A percentile compares a stretch with the other conserved stretches of the same genome.
These are phyloP conservation scores for Mytilinidion resinicola DNA, from an alignment of 495 filamentous ascomycete species.

Conservation along the genomic window DNA sequence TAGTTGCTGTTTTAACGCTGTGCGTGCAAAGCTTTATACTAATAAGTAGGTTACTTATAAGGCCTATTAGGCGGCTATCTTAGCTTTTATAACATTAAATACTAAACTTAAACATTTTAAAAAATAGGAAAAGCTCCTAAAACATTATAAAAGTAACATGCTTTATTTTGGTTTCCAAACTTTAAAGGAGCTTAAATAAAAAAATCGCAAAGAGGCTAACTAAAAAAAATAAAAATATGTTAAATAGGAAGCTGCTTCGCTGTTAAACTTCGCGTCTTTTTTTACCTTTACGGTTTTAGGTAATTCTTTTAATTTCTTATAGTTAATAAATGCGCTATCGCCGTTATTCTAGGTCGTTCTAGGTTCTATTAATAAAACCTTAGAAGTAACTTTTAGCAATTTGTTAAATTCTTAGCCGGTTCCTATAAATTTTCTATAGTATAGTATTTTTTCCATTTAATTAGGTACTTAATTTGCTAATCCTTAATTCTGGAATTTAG, in stretches of 20 bases:
- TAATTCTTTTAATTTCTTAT: neutral
- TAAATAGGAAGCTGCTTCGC: neutral
- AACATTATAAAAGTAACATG: neutral
- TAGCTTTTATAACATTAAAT: no score
- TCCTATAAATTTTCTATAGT: neutral
- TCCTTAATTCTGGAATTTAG: no score
- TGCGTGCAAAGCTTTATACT: no score
- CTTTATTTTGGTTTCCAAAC: neutral
- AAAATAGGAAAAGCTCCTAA: neutral
- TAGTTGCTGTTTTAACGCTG: no score
- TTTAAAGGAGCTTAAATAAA: no score
- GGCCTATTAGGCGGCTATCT: neutral
- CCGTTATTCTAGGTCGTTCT: neutral
- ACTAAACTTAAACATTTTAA: neutral
- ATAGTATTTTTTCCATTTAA: neutral
- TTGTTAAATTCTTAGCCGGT: neutral
- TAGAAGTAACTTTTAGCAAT: neutral
- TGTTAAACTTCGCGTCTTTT: neutral
- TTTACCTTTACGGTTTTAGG: neutral
- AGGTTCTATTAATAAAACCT: no score
- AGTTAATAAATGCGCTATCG: neutral
- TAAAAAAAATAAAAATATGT: neutral
- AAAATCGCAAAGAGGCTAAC: neutral
- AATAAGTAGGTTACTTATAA: no score
- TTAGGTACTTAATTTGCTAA: no score